Conservation (phyloP, 2,329 filamentous ascomycete genomes). For the Pseudogymnoascus sp. region DNA sequence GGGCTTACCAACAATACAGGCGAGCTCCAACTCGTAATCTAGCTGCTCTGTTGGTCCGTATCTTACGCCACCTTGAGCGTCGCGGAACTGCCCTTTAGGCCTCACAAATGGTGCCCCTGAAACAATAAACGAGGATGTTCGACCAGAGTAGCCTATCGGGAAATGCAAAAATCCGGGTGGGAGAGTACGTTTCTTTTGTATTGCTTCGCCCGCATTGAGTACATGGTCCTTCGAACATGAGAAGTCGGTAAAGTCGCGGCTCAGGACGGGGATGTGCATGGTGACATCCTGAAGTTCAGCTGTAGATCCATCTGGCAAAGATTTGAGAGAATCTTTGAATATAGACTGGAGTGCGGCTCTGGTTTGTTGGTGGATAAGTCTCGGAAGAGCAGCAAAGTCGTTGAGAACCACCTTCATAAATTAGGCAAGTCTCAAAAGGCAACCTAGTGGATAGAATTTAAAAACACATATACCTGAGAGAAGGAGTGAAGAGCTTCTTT, state of each 20-base stretch:
- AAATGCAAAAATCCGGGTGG: conserved; percentile 42
- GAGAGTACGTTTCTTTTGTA: conserved; percentile 33
- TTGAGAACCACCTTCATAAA: conserved; percentile 38
- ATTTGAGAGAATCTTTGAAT: conserved; percentile 24
- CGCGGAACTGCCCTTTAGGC: conserved; percentile 39
- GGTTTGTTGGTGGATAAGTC: conserved; percentile 32
- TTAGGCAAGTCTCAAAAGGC: conserved; percentile 19
- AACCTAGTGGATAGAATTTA: neutral
- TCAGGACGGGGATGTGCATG: conserved; percentile 48
- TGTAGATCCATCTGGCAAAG: conserved; percentile 21
- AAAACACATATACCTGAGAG: conserved; percentile 8
- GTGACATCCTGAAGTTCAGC: conserved; percentile 34
- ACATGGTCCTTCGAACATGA: conserved; percentile 47
- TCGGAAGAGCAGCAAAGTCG: conserved; percentile 40
- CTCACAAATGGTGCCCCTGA: conserved; percentile 41
- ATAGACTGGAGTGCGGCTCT: conserved; percentile 35
- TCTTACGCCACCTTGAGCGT: conserved; percentile 17
- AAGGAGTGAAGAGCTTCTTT: conserved; percentile 10
- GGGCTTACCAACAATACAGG: conserved; percentile 28
- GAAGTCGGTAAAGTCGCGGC: conserved; percentile 53
- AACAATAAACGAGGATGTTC: conserved; percentile 45
- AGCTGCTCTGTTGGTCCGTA: conserved; percentile 24
- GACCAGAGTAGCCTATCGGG: conserved; percentile 47
- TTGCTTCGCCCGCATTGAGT: conserved; percentile 40
- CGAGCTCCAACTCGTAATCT: conserved; percentile 29